Evolutionary conservation across 2,329 filamentous ascomycete genomes (phyloP), one percentile per base, ranked within the genome.

Genomic region (Davidsoniella virescens): DNA sequence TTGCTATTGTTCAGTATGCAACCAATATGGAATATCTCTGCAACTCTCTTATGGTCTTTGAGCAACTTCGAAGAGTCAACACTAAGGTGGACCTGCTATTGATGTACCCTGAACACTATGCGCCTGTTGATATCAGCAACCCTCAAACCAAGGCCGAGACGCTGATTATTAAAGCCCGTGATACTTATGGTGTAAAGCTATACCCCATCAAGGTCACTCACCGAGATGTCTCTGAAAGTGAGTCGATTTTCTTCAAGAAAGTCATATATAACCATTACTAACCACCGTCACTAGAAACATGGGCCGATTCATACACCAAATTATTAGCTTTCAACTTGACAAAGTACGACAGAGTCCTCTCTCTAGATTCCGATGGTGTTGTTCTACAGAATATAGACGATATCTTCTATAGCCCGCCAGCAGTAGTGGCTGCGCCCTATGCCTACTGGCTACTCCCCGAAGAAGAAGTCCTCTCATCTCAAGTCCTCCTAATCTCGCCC

Each of bases 281-380:
- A 40, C 40, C 38, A 20, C 1, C n/a, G 16, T 17, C 53, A 5
- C 54, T 16, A 63, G 67, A 64, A 16, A 76, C 76, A 1, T 82
- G 78, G 78, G 73, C 76, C 51, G 71, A 75, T 36, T 78, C 74
- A 2, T 78, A 77, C 57, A 80, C 78, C 18, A 85, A 86, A 59
- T 70, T 84, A 33, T 69, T 82, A 17, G 77, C 79, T 2, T 85
- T 84, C 59, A 79, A 79, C 52, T 75, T 82, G 48, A 75, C 73
- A 0, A 68, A 78, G 50, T 84, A 83, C 38, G 51, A 53, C 0
- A 59, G 63, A 0, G 66, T 71, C 1, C 55, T 67, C 6, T 75
- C 78, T 44, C 60, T 70, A 0, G 69, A 85, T 60, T 80, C 78
- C 7, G 81, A 86, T 58, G 68, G 75, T 18, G 73, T 73, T 1